Base-by-base conservation (phyloP, 2,329 filamentous ascomycete species). In the Aspergillus sp. region DNA sequence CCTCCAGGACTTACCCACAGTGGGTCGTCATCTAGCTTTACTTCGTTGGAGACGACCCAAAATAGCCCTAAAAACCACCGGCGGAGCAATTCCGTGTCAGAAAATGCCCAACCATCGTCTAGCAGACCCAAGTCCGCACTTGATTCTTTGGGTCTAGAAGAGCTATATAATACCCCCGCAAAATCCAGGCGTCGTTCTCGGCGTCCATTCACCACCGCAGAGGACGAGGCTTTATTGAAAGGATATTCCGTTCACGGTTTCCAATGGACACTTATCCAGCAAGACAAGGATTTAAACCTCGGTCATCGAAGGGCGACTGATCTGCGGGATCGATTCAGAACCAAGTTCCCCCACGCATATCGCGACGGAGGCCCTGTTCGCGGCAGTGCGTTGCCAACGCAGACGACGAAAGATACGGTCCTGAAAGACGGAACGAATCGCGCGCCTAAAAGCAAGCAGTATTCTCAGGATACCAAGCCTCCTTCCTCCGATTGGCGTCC, bases 241-340 rank as follows among this genome's bases (percentile, higher is more conserved):
- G 86, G 86, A 4, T 86, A 86, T 60, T 75, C 79, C 21, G 81
- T 82, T 48, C 79, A 87, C 61, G 84, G 84, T 3, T 81, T 84
- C 50, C 77, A 81, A 43, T 88, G 86, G 86, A 84, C 82, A 11
- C 69, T 77, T 6, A 88, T 88, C 52, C 78, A 80, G 59, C 78
- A 83, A 56, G 84, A 87, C 58, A 71, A 73, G 14, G 74, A 79
- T 6, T 70, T 87, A 3, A 77, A 79, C 12, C 77, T 87, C 45
- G 66, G 70, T 9, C 75, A 80, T 62, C 78, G 85, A 43, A 79
- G 80, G 45, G 76, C 82, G 15, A 86, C 84, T 2, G 85, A 88
- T 64, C 67, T 88, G 14, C 78, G 86, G 33, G 86, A 88, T 67
- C 81, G 85, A 4, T 85, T 88, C 62, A 78, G 85, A 15, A 85